A percentile compares a stretch with the other conserved stretches of the same genome.
Conservation (phyloP, 164 flowering plant species). For the Vitis rupestris region DNA sequence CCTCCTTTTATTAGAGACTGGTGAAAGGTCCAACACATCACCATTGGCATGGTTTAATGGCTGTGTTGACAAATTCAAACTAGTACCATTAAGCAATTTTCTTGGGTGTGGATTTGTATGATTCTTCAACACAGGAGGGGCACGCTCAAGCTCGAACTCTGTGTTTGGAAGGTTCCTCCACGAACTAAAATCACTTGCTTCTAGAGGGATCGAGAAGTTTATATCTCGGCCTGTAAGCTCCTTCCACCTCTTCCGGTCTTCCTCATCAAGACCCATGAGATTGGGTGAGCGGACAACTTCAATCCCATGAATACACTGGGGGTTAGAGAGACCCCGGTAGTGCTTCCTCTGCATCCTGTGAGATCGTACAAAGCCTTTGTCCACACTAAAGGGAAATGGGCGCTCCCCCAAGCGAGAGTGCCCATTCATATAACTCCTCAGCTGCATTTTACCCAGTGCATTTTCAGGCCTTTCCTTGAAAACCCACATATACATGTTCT, state of each 20-base stretch:
- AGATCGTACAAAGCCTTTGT: slow-evolving; percentile 34
- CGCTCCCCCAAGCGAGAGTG: slow-evolving; percentile 37
- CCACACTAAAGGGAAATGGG: slow-evolving; percentile 37
- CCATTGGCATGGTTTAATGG: slow-evolving; percentile 21
- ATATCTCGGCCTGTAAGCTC: slow-evolving; percentile 40
- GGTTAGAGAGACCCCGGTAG: slow-evolving; percentile 38
- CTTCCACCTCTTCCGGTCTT: slow-evolving; percentile 34
- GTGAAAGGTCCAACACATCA: slow-evolving; percentile 21
- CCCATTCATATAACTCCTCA: slow-evolving; percentile 42
- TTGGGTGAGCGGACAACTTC: slow-evolving; percentile 31
- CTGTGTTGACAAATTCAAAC: slow-evolving; percentile 30
- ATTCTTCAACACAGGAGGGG: slow-evolving; percentile 17
- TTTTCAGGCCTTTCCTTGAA: slow-evolving; percentile 43
- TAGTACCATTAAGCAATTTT: slow-evolving; percentile 27
- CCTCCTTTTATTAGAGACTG: slow-evolving; percentile 25
- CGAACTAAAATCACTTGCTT: slow-evolving; percentile 31
- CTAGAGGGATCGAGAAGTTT: slow-evolving; percentile 28
- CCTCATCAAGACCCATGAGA: slow-evolving; percentile 28
- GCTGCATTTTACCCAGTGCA: slow-evolving; percentile 44
- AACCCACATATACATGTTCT: slow-evolving; percentile 44
- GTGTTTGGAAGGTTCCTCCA: slow-evolving; percentile 39
- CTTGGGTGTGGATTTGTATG: slow-evolving; percentile 18
- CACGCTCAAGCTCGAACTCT: slow-evolving; percentile 35
- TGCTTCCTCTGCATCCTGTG: slow-evolving; percentile 44
- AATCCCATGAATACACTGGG: slow-evolving; percentile 42